Percentiles rank a stretch among this genome's conserved stretches.
Conservation (phyloP, 75 land plant species). For the Cryptomeria japonica region DNA sequence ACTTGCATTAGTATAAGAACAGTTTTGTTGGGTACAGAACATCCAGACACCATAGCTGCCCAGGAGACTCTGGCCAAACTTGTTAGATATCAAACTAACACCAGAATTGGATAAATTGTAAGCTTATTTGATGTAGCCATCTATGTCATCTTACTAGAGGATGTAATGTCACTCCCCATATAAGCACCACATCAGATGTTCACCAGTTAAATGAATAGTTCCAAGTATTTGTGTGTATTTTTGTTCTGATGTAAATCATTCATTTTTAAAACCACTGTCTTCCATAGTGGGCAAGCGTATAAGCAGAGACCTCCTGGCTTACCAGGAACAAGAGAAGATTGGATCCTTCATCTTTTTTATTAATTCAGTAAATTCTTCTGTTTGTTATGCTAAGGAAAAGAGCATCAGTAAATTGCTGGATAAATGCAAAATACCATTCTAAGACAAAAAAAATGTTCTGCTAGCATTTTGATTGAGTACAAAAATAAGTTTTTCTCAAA, state of each 20-base stretch:
- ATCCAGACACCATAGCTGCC: slow-evolving; percentile 75
- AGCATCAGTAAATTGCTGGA: background rate
- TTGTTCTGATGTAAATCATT: background rate
- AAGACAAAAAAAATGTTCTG: background rate
- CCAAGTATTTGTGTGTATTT: background rate
- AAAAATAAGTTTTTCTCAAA: background rate
- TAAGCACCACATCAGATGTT: background rate
- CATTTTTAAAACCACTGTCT: background rate
- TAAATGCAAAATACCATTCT: background rate
- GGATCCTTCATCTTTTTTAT: background rate
- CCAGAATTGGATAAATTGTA: slow-evolving; percentile 4
- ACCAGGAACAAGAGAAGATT: background rate
- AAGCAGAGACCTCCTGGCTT: background rate
- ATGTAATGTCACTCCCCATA: background rate
- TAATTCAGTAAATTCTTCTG: background rate
- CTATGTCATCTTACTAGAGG: background rate
- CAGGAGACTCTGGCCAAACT: slow-evolving; percentile 74
- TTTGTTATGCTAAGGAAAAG: background rate
- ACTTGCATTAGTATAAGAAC: slow-evolving; percentile 76
- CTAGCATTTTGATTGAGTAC: background rate
- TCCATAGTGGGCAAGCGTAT: background rate
- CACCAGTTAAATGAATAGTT: background rate
- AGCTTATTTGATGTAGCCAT: background rate
- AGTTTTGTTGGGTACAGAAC: slow-evolving; percentile 68
- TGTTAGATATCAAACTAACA: slow-evolving; percentile 57